Percentiles rank a stretch among this genome's conserved stretches.
phyloP scores from a whole-genome alignment of 2,329 filamentous ascomycete genomes.

The Microdochium paspali region DNA sequence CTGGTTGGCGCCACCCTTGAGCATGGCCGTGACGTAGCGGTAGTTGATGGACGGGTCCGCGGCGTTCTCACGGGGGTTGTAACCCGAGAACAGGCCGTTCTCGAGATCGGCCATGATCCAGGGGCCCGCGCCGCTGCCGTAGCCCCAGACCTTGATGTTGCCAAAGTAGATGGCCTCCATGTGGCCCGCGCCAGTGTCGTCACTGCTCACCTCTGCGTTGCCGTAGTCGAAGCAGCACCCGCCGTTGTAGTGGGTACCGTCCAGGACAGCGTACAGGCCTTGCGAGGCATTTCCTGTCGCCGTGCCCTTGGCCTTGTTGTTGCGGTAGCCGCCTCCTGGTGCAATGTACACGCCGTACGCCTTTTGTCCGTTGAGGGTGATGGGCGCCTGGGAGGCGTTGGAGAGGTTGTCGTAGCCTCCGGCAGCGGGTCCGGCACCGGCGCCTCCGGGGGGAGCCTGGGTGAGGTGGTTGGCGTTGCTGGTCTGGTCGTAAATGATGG shows the following conservation, averaged over 20 bases:
- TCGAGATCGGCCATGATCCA: slow-evolving; percentile 65
- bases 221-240: slow-evolving; percentile 50
- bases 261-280: slow-evolving; percentile 52
- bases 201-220: slow-evolving; percentile 42
- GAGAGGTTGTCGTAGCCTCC: slow-evolving; percentile 53
- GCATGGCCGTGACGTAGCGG: slow-evolving; percentile 45
- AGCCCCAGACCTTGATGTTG: slow-evolving; percentile 41
- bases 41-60: slow-evolving; percentile 40
- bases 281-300: slow-evolving; percentile 45
- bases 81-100: slow-evolving; percentile 55
- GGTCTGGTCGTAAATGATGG: slow-evolving; percentile 58
- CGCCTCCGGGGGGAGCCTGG: slow-evolving; percentile 49
- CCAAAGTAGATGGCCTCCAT: slow-evolving; percentile 65
- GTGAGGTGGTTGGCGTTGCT: slow-evolving; percentile 52
- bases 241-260: slow-evolving; percentile 50
- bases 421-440: slow-evolving; percentile 38
- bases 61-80: slow-evolving; percentile 32
- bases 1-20: slow-evolving; percentile 46
- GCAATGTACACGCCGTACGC: slow-evolving; percentile 55
- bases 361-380: slow-evolving; percentile 49
- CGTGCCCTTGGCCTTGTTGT: slow-evolving; percentile 39
- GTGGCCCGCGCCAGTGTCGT: slow-evolving; percentile 50
- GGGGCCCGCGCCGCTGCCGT: slow-evolving; percentile 47
- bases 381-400: slow-evolving; percentile 48
- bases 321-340: slow-evolving; percentile 54